A percentile compares a stretch with the other conserved stretches of the same genome.
These are phyloP conservation scores for Tuber microsphaerosporum DNA, from an alignment of 495 filamentous ascomycete species.

Conservation along the genomic window DNA sequence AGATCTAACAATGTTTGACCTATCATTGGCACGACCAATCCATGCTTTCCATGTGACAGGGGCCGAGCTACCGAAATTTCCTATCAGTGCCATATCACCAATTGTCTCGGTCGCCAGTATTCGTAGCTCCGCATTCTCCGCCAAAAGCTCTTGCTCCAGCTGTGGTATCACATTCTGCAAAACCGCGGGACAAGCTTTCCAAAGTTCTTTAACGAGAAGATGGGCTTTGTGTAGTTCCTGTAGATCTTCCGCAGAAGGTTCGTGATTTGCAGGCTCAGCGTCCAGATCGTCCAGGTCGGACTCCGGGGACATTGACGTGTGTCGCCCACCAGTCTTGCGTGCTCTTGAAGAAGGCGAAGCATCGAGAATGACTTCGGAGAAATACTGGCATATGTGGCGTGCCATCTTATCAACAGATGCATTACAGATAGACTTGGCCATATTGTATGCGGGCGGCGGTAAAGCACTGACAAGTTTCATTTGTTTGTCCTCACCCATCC, in stretches of 20 bases:
- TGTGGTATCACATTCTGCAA: constrained; percentile 90
- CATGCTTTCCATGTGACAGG: constrained; percentile 41
- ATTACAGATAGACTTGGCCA: constrained; percentile 91
- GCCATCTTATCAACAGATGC: constrained; percentile 88
- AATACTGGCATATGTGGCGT: constrained; percentile 87
- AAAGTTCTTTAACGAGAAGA: constrained; percentile 79
- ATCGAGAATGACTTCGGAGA: constrained; percentile 91
- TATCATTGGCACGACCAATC: constrained; percentile 75
- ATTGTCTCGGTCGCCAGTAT: constrained; percentile 85
- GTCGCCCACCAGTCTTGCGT: constrained; percentile 26
- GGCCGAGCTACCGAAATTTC: constrained; percentile 29
- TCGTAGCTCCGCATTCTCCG: constrained; percentile 79
- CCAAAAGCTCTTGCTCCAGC: constrained; percentile 82
- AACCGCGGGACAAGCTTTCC: constrained; percentile 82
- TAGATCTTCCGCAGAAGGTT: constrained; percentile 70
- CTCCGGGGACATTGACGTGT: constrained; percentile 43
- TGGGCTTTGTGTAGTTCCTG: constrained; percentile 86
- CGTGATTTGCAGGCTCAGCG: constrained; percentile 53
- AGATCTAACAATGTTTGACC: constrained; percentile 67
- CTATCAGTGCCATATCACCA: constrained; percentile 62
- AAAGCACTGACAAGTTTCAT: constrained; percentile 57
- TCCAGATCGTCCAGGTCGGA: constrained; percentile 60
- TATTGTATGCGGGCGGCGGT: constrained; percentile 76
- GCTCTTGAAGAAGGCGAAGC: constrained; percentile 52
- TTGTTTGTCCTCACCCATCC: constrained; percentile 54